Base-by-base conservation (phyloP, 257 asterid genomes). In the Cordia subcordata region DNA sequence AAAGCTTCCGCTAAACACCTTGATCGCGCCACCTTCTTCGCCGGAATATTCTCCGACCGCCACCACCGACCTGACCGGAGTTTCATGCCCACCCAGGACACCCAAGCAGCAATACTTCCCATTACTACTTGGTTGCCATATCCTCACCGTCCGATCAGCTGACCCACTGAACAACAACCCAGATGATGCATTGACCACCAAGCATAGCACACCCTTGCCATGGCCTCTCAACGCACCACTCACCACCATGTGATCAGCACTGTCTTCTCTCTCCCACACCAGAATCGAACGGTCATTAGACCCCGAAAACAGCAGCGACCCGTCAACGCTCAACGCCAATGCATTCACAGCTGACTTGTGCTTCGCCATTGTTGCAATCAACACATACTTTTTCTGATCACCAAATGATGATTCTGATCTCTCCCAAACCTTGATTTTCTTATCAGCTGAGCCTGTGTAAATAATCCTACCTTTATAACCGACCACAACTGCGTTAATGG, bases 251-350 rank as follows among this genome's bases (percentile, higher is more conserved):
- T 87, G 79, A n/a, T 76, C 72, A 0, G 89, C 96, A 60, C 94
- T 79, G 53, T 76, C 92, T 49, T 85, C 98, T 35, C 84, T 87
- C 8, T 88, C 98, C 98, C 98, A 91, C n/a, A 91, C 98, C 70
- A 91, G 45, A 23, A 88, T 85, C 19, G 98, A 91, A 49, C 98
- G 63, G 51, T 91, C 98, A 59, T 86, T 78, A 1, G 98, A 72
- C 23, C 96, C 96, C 63, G 98, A 90, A 59, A 81, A 90, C 17
- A 90, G 62, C 58, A 85, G 78, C 56, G 94, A 83, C 46, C 90
- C 94, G 66, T 82, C 84, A 0, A 15, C 35, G 16, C 55, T 77
- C 81, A 87, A 65, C 0, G 94, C 83, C 8, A 91, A 17, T 5
- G 98, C 95, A 32, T 91, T 88, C 38, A 91, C 95, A 0, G 95